Percentiles rank a stretch among this genome's conserved stretches.
Conservation (phyloP, 257 asterid genomes). For the Ophiorrhiza pumila region DNA sequence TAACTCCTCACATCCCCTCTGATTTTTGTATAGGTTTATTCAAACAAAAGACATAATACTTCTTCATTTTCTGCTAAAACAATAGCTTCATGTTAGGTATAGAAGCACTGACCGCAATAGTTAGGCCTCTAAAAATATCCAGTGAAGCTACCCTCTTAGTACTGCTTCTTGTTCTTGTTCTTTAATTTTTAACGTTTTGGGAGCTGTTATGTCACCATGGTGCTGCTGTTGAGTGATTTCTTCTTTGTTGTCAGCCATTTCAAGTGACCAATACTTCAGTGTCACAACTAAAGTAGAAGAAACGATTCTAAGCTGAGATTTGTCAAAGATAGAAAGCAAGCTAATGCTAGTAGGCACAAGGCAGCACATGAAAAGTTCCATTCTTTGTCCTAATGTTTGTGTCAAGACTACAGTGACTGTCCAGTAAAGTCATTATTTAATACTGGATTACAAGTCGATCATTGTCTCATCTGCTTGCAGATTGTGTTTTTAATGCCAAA, state of each 20-base stretch:
- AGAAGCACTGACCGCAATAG: slow-evolving; percentile 48
- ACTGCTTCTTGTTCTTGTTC: slow-evolving; percentile 2
- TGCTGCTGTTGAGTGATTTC: slow-evolving; percentile 26
- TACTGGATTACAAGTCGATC: not conserved
- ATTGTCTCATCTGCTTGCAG: not conserved
- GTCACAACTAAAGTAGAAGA: not conserved
- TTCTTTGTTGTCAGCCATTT: slow-evolving; percentile 43
- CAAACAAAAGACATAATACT: too few relatives aligned
- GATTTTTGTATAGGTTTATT: too few relatives aligned
- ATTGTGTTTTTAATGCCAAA: too few relatives aligned
- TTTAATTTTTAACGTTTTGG: slow-evolving; percentile 8
- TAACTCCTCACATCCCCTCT: too few relatives aligned
- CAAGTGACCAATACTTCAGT: not conserved
- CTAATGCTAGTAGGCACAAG: not conserved
- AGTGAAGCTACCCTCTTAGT: slow-evolving; percentile 66
- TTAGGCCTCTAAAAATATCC: slow-evolving; percentile 75
- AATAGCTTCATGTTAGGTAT: not conserved
- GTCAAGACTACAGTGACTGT: not conserved
- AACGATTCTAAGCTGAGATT: not conserved
- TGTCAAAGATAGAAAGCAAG: not conserved
- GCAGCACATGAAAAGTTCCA: not conserved
- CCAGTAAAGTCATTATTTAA: not conserved
- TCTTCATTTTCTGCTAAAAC: not conserved
- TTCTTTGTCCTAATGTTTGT: not conserved
- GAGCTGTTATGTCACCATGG: slow-evolving; percentile 34